Evolutionary conservation across 257 asterid genomes (phyloP).

Genomic region (Eucommia ulmoides): DNA sequence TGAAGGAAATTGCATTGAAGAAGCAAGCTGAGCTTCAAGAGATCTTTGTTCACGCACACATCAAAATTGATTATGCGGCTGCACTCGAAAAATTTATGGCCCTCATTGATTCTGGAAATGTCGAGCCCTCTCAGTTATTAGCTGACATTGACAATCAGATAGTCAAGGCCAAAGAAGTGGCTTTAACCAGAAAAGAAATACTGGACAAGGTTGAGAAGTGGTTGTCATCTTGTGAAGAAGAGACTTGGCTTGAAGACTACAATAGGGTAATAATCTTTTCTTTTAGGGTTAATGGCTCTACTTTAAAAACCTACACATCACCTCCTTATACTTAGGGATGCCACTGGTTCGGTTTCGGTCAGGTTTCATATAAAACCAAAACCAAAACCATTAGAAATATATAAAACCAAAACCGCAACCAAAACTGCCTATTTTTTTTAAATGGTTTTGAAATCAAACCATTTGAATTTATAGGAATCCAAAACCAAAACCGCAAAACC

Average conservation of each 20-base stretch:
- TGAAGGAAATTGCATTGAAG: conserved; percentile 94
- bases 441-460: too few relatives aligned
- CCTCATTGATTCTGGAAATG: conserved; percentile 75
- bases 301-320: too few relatives aligned
- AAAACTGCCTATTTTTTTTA: too few relatives aligned
- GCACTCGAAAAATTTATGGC: conserved; percentile 67
- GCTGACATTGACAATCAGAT: conserved; percentile 93
- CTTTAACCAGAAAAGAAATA: conserved; percentile 81
- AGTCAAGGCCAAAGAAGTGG: conserved; percentile 80
- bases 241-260: conserved; percentile 98
- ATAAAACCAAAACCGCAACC: too few relatives aligned
- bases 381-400: too few relatives aligned
- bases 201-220: conserved; percentile 96
- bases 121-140: conserved; percentile 76
- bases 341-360: too few relatives aligned
- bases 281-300: too few relatives aligned
- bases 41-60: conserved; percentile 74
- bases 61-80: conserved; percentile 78
- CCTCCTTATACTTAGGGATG: too few relatives aligned
- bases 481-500: too few relatives aligned
- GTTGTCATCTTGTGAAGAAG: conserved; percentile 98
- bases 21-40: conserved; percentile 88
- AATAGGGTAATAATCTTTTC: conserved; percentile 57
- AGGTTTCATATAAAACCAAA: too few relatives aligned
- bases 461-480: too few relatives aligned